phyloP scores from a whole-genome alignment of 2,329 filamentous ascomycete species.

The Davidsoniella virescens region DNA sequence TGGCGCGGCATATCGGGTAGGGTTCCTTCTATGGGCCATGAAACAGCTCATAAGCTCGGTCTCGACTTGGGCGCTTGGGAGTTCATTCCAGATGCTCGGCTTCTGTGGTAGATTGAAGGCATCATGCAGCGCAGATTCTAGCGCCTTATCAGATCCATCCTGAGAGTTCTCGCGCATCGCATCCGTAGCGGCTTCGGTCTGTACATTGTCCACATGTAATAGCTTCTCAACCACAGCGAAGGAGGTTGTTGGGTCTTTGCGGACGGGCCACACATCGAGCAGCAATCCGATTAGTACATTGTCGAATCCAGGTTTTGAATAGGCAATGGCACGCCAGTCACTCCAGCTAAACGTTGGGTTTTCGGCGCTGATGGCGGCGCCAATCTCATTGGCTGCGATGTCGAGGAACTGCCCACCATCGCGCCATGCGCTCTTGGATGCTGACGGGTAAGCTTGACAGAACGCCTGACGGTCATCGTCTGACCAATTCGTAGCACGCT shows the following conservation, averaged over 20 bases:
- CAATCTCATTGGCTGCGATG: constrained; percentile 12
- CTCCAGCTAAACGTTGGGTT: constrained; percentile 10
- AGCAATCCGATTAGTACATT: constrained; percentile 7
- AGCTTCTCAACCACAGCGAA: constrained; percentile 7
- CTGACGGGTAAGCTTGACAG: constrained; percentile 8
- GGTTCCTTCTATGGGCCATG: constrained; percentile 8
- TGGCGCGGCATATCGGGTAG: constrained; percentile 9
- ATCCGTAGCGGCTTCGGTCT: neutral
- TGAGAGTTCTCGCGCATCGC: neutral
- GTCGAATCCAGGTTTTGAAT: constrained; percentile 9
- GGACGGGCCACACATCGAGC: constrained; percentile 9
- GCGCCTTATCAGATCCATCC: neutral
- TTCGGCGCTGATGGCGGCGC: constrained; percentile 7
- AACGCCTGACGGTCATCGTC: constrained; percentile 2
- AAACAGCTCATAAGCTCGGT: neutral
- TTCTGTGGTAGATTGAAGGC: constrained; percentile 10
- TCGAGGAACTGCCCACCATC: constrained; percentile 11
- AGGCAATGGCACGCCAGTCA: constrained; percentile 12
- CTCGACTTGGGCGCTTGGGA: constrained; percentile 7
- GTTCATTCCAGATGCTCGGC: constrained; percentile 8
- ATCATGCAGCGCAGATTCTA: neutral
- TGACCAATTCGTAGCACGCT: neutral
- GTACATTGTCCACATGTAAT: constrained; percentile 1
- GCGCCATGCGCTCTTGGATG: constrained; percentile 1
- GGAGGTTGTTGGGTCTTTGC: neutral